phyloP scores from a whole-genome alignment of 75 land plant genomes.

The Selaginella tamariscina region DNA sequence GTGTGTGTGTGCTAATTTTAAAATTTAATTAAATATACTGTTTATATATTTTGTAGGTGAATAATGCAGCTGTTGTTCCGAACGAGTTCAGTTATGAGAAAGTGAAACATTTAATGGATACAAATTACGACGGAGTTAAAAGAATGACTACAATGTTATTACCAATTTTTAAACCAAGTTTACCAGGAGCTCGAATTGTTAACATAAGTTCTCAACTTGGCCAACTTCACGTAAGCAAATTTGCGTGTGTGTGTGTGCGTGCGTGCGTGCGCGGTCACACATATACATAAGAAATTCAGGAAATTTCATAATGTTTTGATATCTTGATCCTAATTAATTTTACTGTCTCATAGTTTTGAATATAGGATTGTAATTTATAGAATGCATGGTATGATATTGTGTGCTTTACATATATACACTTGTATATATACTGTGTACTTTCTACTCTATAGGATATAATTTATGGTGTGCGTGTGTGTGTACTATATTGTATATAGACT shows the following conservation, averaged over 20 bases:
- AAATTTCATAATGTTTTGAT: not conserved
- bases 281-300: not conserved
- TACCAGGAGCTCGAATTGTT: slow-evolving; percentile 30
- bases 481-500: too few relatives aligned
- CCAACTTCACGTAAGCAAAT: slow-evolving; percentile 28
- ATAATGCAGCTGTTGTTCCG: slow-evolving; percentile 53
- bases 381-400: not conserved
- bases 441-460: too few relatives aligned
- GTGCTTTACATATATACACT: not conserved
- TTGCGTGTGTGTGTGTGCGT: not conserved
- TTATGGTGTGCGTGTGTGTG: too few relatives aligned
- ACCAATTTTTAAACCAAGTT: slow-evolving; percentile 32
- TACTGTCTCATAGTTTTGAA: too few relatives aligned
- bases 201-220: slow-evolving; percentile 32
- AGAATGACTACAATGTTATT: slow-evolving; percentile 30
- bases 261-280: too few relatives aligned
- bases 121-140: slow-evolving; percentile 44
- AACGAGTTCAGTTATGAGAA: slow-evolving; percentile 27
- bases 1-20: not conserved
- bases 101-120: slow-evolving; percentile 28
- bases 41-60: slow-evolving; percentile 35
- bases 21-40: not conserved
- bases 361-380: too few relatives aligned
- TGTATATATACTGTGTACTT: too few relatives aligned
- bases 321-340: not conserved